phyloP scores from a whole-genome alignment of 1,284 basidiomycete species.

The Naganishia albida region DNA sequence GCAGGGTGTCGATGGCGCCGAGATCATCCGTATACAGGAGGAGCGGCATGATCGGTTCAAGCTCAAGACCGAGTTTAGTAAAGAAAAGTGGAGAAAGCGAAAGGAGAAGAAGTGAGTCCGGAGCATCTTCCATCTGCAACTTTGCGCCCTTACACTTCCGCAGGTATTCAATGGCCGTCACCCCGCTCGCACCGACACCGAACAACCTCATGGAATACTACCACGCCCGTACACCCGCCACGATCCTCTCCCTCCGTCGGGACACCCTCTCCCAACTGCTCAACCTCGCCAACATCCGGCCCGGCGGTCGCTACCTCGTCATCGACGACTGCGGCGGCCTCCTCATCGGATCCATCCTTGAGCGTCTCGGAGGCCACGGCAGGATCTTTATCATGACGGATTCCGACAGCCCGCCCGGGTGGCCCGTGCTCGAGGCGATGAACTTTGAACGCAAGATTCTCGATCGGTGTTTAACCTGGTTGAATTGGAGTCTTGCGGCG shows the following conservation, averaged over 20 bases:
- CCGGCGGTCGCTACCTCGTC: slow-evolving; percentile 82
- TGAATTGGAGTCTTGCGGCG: slow-evolving; percentile 91
- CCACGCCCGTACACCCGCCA: slow-evolving; percentile 66
- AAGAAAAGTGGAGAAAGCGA: slow-evolving; percentile 91
- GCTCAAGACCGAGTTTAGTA: slow-evolving; percentile 92
- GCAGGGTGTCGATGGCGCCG: slow-evolving; percentile 60
- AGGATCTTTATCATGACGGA: slow-evolving; percentile 83
- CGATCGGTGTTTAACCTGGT: slow-evolving; percentile 63
- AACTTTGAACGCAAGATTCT: slow-evolving; percentile 72
- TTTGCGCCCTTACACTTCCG: no score
- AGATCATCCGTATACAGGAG: slow-evolving; percentile 90
- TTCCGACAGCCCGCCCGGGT: slow-evolving; percentile 88
- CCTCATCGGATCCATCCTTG: slow-evolving; percentile 79
- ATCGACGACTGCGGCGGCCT: slow-evolving; percentile 92
- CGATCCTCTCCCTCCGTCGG: slow-evolving; percentile 79
- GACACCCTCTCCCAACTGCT: slow-evolving; percentile 89
- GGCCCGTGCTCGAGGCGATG: slow-evolving; percentile 80
- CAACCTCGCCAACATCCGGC: slow-evolving; percentile 76
- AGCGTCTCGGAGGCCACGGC: slow-evolving; percentile 82
- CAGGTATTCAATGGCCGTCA: slow-evolving; percentile 60
- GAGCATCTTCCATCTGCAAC: neutral
- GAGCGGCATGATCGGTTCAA: slow-evolving; percentile 85
- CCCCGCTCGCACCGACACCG: slow-evolving; percentile 82
- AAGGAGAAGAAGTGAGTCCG: slow-evolving; percentile 84
- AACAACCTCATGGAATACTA: slow-evolving; percentile 85